Evolutionary conservation across 306 rosid genomes (phyloP).

Genomic region (Vicia faba): DNA sequence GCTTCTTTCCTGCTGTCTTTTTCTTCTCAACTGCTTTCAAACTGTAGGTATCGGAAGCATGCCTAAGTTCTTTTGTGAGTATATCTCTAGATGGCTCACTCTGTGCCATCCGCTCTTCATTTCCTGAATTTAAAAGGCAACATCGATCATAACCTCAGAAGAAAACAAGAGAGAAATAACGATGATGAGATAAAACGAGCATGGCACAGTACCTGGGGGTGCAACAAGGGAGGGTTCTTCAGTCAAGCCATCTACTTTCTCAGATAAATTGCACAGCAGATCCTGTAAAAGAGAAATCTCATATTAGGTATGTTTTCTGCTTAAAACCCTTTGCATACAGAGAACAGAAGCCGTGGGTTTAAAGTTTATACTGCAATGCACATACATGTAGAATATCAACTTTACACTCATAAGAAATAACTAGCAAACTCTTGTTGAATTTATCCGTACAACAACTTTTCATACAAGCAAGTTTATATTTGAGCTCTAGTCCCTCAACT

Average conservation of each 20-base stretch:
- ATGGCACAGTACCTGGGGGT: slow-evolving; percentile 49
- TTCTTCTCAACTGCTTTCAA: slow-evolving; percentile 51
- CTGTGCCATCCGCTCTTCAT: slow-evolving; percentile 32
- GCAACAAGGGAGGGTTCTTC: slow-evolving; percentile 43
- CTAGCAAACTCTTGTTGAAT: too few relatives aligned
- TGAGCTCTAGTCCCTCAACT: too few relatives aligned
- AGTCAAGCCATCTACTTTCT: slow-evolving; percentile 43
- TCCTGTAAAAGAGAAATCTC: slow-evolving; percentile 48
- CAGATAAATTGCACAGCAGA: slow-evolving; percentile 38
- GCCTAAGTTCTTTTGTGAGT: slow-evolving; percentile 38
- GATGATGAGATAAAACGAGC: slow-evolving; percentile 12
- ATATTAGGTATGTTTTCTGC: too few relatives aligned
- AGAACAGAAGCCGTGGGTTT: too few relatives aligned
- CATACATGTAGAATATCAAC: too few relatives aligned
- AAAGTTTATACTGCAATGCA: too few relatives aligned
- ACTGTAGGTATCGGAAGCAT: slow-evolving; percentile 33
- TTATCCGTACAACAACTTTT: too few relatives aligned
- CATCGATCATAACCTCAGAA: slow-evolving; percentile 27
- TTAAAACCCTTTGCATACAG: too few relatives aligned
- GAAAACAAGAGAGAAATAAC: slow-evolving; percentile 28
- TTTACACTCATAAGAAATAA: too few relatives aligned
- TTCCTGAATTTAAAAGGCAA: slow-evolving; percentile 42
- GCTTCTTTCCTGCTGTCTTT: slow-evolving; percentile 57
- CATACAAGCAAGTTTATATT: too few relatives aligned
- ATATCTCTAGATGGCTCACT: slow-evolving; percentile 33